These are phyloP conservation scores for Geosmithia morbida DNA, from an alignment of 2,329 filamentous ascomycete genomes.

Conservation along the genomic window DNA sequence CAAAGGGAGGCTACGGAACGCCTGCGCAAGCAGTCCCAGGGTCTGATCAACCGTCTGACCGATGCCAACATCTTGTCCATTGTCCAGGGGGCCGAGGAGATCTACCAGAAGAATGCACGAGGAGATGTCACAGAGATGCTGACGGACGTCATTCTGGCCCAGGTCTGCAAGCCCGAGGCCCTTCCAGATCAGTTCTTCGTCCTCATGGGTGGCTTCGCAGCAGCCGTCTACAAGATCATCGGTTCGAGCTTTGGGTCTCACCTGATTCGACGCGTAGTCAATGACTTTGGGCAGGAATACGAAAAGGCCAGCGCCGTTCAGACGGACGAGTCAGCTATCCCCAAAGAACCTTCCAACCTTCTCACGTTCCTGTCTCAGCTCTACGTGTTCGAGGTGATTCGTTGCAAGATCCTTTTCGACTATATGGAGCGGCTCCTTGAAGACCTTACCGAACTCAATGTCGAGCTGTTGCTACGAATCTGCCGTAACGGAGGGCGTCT, in stretches of 20 bases:
- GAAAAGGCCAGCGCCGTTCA: constrained; percentile 22
- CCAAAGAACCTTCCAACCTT: constrained; percentile 47
- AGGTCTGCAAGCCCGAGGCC: constrained; percentile 64
- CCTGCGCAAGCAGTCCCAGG: constrained; percentile 69
- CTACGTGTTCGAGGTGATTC: constrained; percentile 84
- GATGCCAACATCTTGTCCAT: constrained; percentile 83
- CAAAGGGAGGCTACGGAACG: constrained; percentile 54
- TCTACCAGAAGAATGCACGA: constrained; percentile 76
- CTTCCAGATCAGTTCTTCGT: constrained; percentile 84
- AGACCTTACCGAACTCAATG: constrained; percentile 70
- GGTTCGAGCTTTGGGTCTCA: constrained; percentile 85
- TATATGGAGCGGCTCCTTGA: constrained; percentile 68
- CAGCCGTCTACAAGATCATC: constrained; percentile 74
- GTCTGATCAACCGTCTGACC: constrained; percentile 82
- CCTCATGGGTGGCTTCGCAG: constrained; percentile 76
- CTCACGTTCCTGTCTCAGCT: constrained; percentile 73
- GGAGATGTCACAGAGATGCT: constrained; percentile 75
- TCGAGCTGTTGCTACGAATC: constrained; percentile 73
- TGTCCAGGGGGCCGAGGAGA: constrained; percentile 62
- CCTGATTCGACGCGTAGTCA: constrained; percentile 63
- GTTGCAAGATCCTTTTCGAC: constrained; percentile 75
- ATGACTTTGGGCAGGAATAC: constrained; percentile 58
- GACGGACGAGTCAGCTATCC: constrained; percentile 21
- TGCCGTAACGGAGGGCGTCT: constrained; percentile 72
- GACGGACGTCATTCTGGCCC: constrained; percentile 61